A percentile compares a stretch with the other conserved stretches of the same genome.
phyloP scores from a whole-genome alignment of 345 rosid species.

The Mallotus nudiflorus region DNA sequence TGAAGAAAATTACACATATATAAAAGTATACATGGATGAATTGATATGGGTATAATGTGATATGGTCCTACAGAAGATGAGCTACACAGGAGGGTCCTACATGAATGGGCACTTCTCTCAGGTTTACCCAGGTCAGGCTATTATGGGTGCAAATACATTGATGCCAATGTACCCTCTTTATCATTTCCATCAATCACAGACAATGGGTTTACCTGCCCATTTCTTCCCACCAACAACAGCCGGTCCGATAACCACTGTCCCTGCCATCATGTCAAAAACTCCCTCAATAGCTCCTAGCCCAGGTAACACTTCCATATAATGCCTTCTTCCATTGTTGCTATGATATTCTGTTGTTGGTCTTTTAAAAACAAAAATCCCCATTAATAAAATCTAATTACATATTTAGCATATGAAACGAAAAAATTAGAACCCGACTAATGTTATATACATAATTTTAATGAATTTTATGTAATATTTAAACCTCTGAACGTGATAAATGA shows the following conservation, averaged over 20 bases:
- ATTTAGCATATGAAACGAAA: no score
- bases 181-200: conserved; percentile 66
- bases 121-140: conserved; percentile 68
- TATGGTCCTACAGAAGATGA: conserved; percentile 56
- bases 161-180: conserved; percentile 83
- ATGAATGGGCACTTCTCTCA: conserved; percentile 65
- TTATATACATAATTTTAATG: no score
- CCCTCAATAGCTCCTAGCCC: conserved; percentile 43
- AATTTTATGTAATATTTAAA: no score
- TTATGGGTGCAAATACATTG: conserved; percentile 67
- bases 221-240: conserved; percentile 45
- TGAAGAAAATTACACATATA: no score
- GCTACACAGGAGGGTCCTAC: conserved; percentile 71
- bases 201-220: conserved; percentile 78
- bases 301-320: conserved; percentile 40
- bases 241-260: conserved; percentile 44
- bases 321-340: not conserved
- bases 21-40: no score
- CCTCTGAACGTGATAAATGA: no score
- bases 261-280: conserved; percentile 55
- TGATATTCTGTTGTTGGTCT: no score
- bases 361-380: no score
- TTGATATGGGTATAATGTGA: no score
- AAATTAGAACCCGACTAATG: no score
- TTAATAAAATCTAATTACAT: no score